Base-by-base conservation (phyloP, 2,329 filamentous ascomycete species). In the Fusarium sp. region DNA sequence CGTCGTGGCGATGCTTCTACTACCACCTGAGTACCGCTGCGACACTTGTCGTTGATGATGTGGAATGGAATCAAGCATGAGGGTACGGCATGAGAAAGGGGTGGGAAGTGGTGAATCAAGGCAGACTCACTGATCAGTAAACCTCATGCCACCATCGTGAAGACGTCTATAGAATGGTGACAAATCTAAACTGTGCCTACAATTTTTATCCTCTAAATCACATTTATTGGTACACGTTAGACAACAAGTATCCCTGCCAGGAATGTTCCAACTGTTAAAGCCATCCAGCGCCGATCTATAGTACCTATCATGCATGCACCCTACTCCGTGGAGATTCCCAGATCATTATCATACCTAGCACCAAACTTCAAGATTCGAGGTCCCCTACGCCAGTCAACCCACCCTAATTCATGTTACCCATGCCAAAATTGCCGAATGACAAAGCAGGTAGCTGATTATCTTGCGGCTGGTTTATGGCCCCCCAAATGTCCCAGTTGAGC, bases 401-500 rank as follows among this genome's bases (percentile, higher is more conserved):
- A 11, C 22, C 43, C 46, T 47, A 66, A n/a, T 65, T 55, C 60
- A 73, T 64, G 15, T 64, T 67, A 2, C 66, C 65, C 54, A 75
- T 61, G 1, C 67, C 65, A 31, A 72, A 74, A n/a, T 68, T 69
- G 35, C 70, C 70, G 49, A 77, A 77, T 51, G 76, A 69, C 39
- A 72, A 65, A 10, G 70, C 46, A 3, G 74, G 71, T 11, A 75
- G 51, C 39, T 75, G 72, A 9, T 69, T 67, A 28, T 71, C 54
- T 19, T 57, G 68, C 26, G 64, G 53, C 35, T 67, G 66, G 5
- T 64, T 69, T 54, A 73, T 61, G 50, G 72, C 70, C 13, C 71
- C 74, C 73, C 79, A 81, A 70, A 83, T 75, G 49, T 83, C 80
- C 77, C 81, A 81, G 44, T 81, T 80, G 13, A 83, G 65, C 4